Conservation (phyloP, 306 rosid genomes). For the Fragaria ananassa region DNA sequence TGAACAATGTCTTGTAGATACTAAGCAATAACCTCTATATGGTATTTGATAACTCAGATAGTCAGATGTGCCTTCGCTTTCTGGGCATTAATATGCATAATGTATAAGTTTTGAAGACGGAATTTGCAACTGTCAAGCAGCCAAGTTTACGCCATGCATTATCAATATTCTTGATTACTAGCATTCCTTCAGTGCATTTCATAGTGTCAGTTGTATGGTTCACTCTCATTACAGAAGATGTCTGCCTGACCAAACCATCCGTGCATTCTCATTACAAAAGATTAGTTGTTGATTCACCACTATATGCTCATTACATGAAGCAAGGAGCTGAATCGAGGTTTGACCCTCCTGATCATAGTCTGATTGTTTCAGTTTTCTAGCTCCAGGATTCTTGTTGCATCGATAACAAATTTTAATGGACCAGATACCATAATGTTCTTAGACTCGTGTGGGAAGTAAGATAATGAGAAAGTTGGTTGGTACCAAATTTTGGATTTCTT, state of each 20-base stretch:
- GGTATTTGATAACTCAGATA: background rate
- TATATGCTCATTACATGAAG: background rate
- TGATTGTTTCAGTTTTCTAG: background rate
- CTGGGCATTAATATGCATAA: background rate
- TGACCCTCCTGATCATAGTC: background rate
- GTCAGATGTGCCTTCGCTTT: background rate
- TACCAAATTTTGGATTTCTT: background rate
- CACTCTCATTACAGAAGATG: background rate
- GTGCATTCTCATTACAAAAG: no score
- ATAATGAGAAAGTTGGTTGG: background rate
- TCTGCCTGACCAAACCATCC: no score
- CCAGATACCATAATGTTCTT: background rate
- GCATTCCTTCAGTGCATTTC: background rate
- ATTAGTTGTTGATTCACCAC: background rate
- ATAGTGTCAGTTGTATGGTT: background rate
- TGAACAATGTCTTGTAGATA: background rate
- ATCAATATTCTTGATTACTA: background rate
- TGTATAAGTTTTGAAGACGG: background rate
- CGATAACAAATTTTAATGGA: background rate
- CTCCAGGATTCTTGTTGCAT: background rate
- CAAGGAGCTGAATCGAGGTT: background rate
- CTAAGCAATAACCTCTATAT: background rate
- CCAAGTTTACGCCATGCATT: background rate
- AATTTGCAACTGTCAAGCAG: conserved; percentile 1
- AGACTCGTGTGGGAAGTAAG: background rate